These are phyloP conservation scores for Sisymbrium altissimum DNA, from an alignment of 345 rosid species.

Conservation along the genomic window DNA sequence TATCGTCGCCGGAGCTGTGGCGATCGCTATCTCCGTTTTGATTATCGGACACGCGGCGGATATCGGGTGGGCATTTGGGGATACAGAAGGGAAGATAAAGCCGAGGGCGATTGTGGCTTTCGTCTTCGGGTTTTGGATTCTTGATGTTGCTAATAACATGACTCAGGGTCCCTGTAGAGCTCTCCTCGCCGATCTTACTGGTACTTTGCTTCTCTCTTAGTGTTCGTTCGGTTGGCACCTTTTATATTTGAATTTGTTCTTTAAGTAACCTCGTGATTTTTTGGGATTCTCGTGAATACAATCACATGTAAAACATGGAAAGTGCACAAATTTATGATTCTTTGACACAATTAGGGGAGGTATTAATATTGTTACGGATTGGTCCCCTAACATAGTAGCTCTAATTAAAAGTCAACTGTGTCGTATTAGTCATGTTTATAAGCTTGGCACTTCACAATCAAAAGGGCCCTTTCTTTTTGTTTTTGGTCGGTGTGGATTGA, in stretches of 20 bases:
- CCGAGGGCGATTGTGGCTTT: constrained; percentile 78
- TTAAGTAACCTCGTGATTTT: background rate
- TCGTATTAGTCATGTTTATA: background rate
- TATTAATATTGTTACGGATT: background rate
- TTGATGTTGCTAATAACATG: constrained; percentile 86
- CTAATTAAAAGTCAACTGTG: background rate
- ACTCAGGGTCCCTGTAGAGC: constrained; percentile 98
- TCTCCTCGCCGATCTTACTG: constrained; percentile 93
- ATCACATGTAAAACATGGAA: constrained; percentile 26
- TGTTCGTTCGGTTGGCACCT: background rate
- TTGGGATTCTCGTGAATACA: background rate
- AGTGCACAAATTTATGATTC: background rate
- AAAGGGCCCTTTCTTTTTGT: constrained; percentile 4
- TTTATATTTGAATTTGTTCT: background rate
- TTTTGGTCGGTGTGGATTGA: background rate
- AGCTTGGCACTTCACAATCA: background rate
- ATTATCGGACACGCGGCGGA: constrained; percentile 83
- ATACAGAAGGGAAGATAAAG: constrained; percentile 40
- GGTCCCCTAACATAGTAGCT: background rate
- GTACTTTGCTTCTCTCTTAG: too few relatives aligned
- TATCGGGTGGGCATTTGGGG: constrained; percentile 86
- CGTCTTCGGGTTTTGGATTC: constrained; percentile 89
- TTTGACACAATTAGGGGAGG: background rate
- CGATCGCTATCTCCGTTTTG: constrained; percentile 61
- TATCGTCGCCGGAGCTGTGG: constrained; percentile 55